phyloP scores from a whole-genome alignment of 2,329 filamentous ascomycete species.

The Phyllosticta ampelicida region DNA sequence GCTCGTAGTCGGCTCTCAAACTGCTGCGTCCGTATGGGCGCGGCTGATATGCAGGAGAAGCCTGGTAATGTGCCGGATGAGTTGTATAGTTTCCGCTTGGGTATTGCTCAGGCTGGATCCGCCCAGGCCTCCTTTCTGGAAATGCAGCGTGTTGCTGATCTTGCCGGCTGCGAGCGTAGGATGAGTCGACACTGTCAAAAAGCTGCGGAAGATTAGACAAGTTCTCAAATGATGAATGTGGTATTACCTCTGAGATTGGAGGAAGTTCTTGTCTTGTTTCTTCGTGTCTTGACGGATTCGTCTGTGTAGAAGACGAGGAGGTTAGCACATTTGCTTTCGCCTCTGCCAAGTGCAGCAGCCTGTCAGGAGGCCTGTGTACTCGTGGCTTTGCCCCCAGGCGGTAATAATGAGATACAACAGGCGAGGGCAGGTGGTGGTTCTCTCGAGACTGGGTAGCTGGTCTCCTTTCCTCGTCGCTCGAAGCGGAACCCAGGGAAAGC shows the following conservation, averaged over 20 bases:
- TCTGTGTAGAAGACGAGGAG: background rate
- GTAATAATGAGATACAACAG: too few relatives aligned
- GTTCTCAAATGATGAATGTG: background rate
- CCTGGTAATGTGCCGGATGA: background rate
- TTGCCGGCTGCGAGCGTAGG: background rate
- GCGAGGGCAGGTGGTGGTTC: too few relatives aligned
- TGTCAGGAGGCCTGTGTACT: too few relatives aligned
- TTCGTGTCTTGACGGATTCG: background rate
- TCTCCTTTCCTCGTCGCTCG: too few relatives aligned
- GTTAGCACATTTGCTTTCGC: too few relatives aligned
- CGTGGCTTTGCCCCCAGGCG: too few relatives aligned
- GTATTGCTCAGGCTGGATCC: conserved; percentile 14
- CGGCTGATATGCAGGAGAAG: background rate
- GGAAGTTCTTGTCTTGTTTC: background rate
- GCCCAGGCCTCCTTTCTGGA: conserved; percentile 11
- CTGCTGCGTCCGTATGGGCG: background rate
- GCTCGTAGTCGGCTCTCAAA: background rate
- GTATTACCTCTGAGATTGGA: background rate
- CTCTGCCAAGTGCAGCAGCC: background rate
- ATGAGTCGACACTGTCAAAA: background rate
- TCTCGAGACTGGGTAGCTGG: too few relatives aligned
- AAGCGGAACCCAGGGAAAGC: too few relatives aligned
- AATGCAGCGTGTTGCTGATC: conserved; percentile 4
- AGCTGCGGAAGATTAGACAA: background rate
- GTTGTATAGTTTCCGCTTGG: background rate